phyloP scores from a whole-genome alignment of 169 alveolate genomes.

The Eimeria acervulina region DNA sequence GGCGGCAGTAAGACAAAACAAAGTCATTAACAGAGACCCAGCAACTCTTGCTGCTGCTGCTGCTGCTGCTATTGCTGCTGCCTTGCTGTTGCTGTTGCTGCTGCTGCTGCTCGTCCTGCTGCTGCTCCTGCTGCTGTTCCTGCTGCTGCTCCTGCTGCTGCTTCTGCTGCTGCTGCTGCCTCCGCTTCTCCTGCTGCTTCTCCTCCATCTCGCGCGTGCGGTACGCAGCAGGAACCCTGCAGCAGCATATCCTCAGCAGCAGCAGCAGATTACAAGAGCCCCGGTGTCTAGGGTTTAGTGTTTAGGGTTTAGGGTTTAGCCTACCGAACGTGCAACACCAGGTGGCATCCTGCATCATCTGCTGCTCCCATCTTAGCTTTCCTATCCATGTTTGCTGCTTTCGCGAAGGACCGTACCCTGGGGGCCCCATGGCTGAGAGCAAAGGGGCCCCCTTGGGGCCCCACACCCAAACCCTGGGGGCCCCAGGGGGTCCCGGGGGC shows the following conservation, averaged over 20 bases:
- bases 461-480: slow-evolving; percentile 22
- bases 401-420: slow-evolving; percentile 11
- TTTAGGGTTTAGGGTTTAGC: slow-evolving; percentile 23
- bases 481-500: neutral
- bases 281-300: slow-evolving; percentile 6
- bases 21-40: slow-evolving; percentile 69
- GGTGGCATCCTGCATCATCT: slow-evolving; percentile 57
- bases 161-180: neutral
- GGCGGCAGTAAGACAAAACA: slow-evolving; percentile 41
- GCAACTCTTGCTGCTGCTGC: slow-evolving; percentile 4
- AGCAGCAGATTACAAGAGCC: neutral
- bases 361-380: neutral
- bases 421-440: slow-evolving; percentile 30
- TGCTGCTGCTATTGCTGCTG: neutral
- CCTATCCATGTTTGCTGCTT: slow-evolving; percentile 17
- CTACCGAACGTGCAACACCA: slow-evolving; percentile 50
- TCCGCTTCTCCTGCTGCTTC: slow-evolving; percentile 2
- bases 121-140: neutral
- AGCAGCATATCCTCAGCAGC: slow-evolving; percentile 31
- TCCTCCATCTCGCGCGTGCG: slow-evolving; percentile 25
- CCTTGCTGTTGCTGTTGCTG: neutral
- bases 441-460: slow-evolving; percentile 26
- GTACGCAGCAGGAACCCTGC: slow-evolving; percentile 61
- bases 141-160: neutral
- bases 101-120: neutral